Evolutionary conservation across 495 filamentous ascomycete genomes (phyloP), one percentile per base, ranked within the genome.

Genomic region (Recurvomyces mirabilis): DNA sequence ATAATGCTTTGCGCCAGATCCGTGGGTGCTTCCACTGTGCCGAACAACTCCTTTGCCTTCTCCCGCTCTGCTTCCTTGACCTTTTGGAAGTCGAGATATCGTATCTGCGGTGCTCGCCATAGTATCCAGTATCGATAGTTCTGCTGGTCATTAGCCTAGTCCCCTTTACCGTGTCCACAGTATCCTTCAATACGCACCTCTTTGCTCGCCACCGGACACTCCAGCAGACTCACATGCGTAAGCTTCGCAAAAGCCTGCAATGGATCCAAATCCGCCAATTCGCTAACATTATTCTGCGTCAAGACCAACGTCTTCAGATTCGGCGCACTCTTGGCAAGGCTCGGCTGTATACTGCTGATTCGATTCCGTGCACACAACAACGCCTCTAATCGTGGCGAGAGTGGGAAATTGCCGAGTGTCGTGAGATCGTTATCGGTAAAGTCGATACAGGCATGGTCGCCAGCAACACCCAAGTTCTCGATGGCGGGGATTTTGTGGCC

Each of bases 361-460:
- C 93, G 77, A 63, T 99, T 99, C 41, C 87, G 78, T 32, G 88
- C 87, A 18, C 94, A 73, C 20, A 96, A 76, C 21, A 99, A 81
- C 7, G 84, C 89, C 36, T 71, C 76, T 47, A 96, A 68, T 34
- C 93, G 82, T 28, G 85, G 88, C 30, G 81, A 87, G 42, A 91
- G 75, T n/a, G 91, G 91, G 67, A 99, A 93, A 68, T 95, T 96
- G 42, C 76, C 77, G 40, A 99, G 74, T 25, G 78, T 66, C 39
- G 82, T 77, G 60, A 99, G 86, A 64, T 96, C 87, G 64, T 99
- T 99, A 68, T 99, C 91, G 57, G 93, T 95, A 57, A 99, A 79
- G 65, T 99, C 91, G 67, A 99, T 93, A 36, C 81, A 75, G 69
- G 96, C 91, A 74, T 94, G 87, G 48, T 80, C 74, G 74, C 32